phyloP scores from a whole-genome alignment of 1,139 yeast species.

The Meyerozyma elateridarum region DNA sequence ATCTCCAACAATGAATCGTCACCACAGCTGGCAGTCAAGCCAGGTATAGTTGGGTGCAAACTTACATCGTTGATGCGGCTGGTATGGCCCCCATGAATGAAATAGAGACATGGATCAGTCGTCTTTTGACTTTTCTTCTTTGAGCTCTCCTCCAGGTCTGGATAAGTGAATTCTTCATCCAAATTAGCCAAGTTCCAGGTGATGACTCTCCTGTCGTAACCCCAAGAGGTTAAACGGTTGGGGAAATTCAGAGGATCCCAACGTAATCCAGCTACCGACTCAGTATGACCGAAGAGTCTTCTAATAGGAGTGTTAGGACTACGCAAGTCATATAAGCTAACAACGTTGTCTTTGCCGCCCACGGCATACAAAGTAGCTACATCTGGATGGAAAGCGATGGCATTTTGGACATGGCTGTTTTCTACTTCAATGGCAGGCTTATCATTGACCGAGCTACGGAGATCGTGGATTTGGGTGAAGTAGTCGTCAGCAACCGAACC shows the following conservation, averaged over 20 bases:
- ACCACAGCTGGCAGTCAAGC: slow-evolving; percentile 43
- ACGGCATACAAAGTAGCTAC: slow-evolving; percentile 44
- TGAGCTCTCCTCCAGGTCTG: slow-evolving; percentile 20
- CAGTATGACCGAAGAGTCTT: slow-evolving; percentile 47
- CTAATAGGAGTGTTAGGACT: slow-evolving; percentile 44
- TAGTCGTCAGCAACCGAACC: slow-evolving; percentile 76
- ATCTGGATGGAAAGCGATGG: slow-evolving; percentile 46
- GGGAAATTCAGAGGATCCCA: slow-evolving; percentile 38
- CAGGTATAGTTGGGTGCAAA: slow-evolving; percentile 42
- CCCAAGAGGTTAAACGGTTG: slow-evolving; percentile 38
- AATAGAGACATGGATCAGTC: slow-evolving; percentile 56
- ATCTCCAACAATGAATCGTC: slow-evolving; percentile 51
- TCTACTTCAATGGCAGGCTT: slow-evolving; percentile 42
- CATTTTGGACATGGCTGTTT: slow-evolving; percentile 43
- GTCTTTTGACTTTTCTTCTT: slow-evolving; percentile 25
- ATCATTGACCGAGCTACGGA: slow-evolving; percentile 34
- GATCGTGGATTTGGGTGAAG: slow-evolving; percentile 62
- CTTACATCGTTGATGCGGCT: slow-evolving; percentile 47
- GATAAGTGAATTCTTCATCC: slow-evolving; percentile 41
- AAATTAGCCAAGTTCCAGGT: slow-evolving; percentile 48
- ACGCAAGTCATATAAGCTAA: slow-evolving; percentile 48
- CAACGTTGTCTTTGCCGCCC: slow-evolving; percentile 50
- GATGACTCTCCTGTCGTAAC: slow-evolving; percentile 45
- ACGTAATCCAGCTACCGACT: slow-evolving; percentile 32
- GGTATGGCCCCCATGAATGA: slow-evolving; percentile 59